Percentiles rank a stretch among this genome's conserved stretches.
phyloP scores from a whole-genome alignment of 352 stramenopile species.

The Halophytophthora polymorphica region DNA sequence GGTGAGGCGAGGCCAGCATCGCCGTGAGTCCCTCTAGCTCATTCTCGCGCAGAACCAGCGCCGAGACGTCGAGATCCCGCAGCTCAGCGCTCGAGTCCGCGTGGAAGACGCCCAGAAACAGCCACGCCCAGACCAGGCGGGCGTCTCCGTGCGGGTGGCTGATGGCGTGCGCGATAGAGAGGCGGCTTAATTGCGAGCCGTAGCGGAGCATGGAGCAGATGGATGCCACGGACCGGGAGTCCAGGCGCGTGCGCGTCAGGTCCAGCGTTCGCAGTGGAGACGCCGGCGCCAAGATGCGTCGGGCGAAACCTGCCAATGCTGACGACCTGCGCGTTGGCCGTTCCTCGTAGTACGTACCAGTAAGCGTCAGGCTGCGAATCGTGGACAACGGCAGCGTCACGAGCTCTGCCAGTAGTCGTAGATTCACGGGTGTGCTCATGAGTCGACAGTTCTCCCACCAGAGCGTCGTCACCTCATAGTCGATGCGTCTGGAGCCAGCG shows the following conservation, averaged over 20 bases:
- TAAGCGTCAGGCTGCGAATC: slow-evolving; percentile 15
- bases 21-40: slow-evolving; percentile 6
- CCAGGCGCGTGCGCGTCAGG: slow-evolving; percentile 13
- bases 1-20: slow-evolving; percentile 18
- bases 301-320: slow-evolving; percentile 16
- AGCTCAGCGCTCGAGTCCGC: slow-evolving; percentile 26
- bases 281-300: slow-evolving; percentile 8
- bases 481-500: background rate
- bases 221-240: slow-evolving; percentile 12
- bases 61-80: slow-evolving; percentile 23
- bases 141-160: slow-evolving; percentile 16
- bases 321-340: slow-evolving; percentile 10
- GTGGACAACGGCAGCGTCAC: slow-evolving; percentile 17
- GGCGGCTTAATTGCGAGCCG: slow-evolving; percentile 12
- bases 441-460: slow-evolving; percentile 22
- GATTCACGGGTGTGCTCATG: slow-evolving; percentile 14
- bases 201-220: slow-evolving; percentile 32
- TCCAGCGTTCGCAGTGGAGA: slow-evolving; percentile 28
- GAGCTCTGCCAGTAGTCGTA: slow-evolving; percentile 12
- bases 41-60: slow-evolving; percentile 14
- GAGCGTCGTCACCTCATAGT: slow-evolving; percentile 17
- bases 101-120: slow-evolving; percentile 43
- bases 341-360: slow-evolving; percentile 17
- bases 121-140: slow-evolving; percentile 32
- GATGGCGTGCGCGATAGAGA: slow-evolving; percentile 25